Percentiles rank a stretch among this genome's conserved stretches.
Conservation (phyloP, 305 asterid genomes). For the Rubia balearica region DNA sequence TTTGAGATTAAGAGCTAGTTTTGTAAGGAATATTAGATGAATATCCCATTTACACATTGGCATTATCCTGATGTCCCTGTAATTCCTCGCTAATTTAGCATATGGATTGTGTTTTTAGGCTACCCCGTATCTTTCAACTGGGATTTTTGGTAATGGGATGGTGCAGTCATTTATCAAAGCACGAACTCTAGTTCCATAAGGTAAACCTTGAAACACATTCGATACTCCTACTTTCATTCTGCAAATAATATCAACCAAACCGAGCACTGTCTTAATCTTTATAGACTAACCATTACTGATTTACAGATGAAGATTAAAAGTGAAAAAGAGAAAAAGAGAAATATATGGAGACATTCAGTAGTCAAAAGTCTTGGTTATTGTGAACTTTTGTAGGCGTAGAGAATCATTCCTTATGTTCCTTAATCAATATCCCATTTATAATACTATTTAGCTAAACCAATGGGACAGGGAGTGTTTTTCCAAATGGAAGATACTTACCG, state of each 20-base stretch:
- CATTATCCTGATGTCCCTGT: neutral
- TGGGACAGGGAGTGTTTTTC: neutral
- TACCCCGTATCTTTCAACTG: constrained; percentile 86
- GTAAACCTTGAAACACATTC: constrained; percentile 27
- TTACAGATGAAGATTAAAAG: neutral
- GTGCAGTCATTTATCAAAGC: constrained; percentile 95
- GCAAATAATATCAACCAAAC: neutral
- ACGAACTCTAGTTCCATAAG: constrained; percentile 71
- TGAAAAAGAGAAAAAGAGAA: neutral
- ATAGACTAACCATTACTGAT: neutral
- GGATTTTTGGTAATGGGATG: constrained; percentile 95
- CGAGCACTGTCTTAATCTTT: neutral
- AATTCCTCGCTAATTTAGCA: neutral
- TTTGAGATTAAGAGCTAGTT: neutral
- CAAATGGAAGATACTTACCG: neutral
- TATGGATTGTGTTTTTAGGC: constrained; percentile 47
- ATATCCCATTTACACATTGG: neutral
- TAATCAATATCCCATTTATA: neutral
- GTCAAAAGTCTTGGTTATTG: neutral
- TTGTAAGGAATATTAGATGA: neutral
- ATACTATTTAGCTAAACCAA: neutral
- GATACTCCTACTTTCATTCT: neutral
- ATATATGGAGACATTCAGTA: neutral
- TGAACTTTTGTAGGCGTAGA: neutral
- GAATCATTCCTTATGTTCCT: neutral